Base-by-base conservation (phyloP, 2,329 filamentous ascomycete species). In the Gnomoniopsis sp. region DNA sequence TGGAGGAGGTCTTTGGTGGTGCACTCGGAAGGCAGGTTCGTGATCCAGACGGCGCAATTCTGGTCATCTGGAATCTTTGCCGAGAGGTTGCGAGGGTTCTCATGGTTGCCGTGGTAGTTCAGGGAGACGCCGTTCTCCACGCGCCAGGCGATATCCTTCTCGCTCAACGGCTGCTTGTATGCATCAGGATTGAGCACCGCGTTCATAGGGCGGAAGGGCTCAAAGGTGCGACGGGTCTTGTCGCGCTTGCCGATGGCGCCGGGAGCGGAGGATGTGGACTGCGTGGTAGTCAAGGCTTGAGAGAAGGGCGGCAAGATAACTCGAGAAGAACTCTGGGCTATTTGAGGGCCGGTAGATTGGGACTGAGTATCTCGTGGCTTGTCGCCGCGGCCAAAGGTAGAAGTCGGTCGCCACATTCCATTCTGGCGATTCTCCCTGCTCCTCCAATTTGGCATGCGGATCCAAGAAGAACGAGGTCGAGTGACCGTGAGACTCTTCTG, bases 41-140 rank as follows among this genome's bases (percentile, higher is more conserved):
- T 63, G 1, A 63, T 15, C 46, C 47, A 62, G 0, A 63, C n/a
- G 0, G 57, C 38, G 51, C 59, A 62, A 49, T 63, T 63, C 44
- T 54, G 10, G 1, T 11, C 2, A 2, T 62, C 30, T 2, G 53
- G 57, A 3, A 63, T 60, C 6, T 63, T 22, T 1, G 56, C 62
- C 1, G 59, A 57, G n/a, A 46, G 41, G n/a, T 63, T 63, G 6
- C 51, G 33, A 1, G 60, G 57, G 49, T 62, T 62, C 11, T 21
- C 19, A 1, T 50, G 30, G 12, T 62, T 58, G 3, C 60, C 60
- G 8, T 26, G 15, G 21, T 62, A 62, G 19, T 49, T 57, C 1
- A 50, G 3, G 4, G 60, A 62, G 46, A 62, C 59, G 3, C 57
- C 57, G 12, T 33, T 26, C 6, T 17, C 19, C 1, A 41, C 22